Evolutionary conservation across 257 asterid species (phyloP).

Genomic region (Thymus quinquecostatus): DNA sequence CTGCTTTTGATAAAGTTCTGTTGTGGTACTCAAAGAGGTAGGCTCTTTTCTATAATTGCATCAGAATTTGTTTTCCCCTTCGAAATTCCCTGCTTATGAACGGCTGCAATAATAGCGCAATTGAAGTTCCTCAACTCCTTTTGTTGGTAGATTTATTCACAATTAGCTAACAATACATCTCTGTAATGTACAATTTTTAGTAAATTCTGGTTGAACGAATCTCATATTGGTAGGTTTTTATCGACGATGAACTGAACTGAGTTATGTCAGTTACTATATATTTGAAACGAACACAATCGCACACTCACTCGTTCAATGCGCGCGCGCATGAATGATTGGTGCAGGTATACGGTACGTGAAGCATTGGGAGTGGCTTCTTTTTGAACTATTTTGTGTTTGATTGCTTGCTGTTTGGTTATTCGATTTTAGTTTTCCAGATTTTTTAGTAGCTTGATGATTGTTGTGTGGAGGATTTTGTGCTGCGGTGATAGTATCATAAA

Average conservation of each 20-base stretch:
- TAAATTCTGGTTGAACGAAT: slow-evolving; percentile 15
- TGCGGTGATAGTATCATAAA: not conserved
- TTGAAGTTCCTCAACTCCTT: slow-evolving; percentile 2
- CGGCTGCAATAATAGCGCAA: slow-evolving; percentile 35
- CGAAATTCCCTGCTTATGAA: slow-evolving; percentile 28
- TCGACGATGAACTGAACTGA: not conserved
- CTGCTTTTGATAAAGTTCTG: slow-evolving; percentile 39
- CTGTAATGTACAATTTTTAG: not conserved
- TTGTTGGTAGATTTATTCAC: slow-evolving; percentile 1
- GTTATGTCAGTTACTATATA: not conserved
- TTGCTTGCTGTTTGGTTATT: not conserved
- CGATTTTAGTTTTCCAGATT: not conserved
- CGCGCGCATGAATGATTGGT: not conserved
- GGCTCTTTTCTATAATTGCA: slow-evolving; percentile 32
- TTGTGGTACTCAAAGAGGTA: slow-evolving; percentile 24
- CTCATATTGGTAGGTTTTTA: slow-evolving; percentile 5
- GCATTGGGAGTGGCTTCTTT: slow-evolving; percentile 1
- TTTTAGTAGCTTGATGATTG: not conserved
- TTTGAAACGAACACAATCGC: not conserved
- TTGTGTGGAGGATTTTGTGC: slow-evolving; percentile 1
- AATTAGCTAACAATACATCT: not conserved
- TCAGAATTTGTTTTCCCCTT: slow-evolving; percentile 41
- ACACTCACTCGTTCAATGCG: not conserved
- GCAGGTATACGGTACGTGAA: slow-evolving; percentile 3
- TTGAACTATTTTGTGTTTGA: not conserved